phyloP scores from a whole-genome alignment of 495 filamentous ascomycete species.

The Beverwykella pulmonaria region DNA sequence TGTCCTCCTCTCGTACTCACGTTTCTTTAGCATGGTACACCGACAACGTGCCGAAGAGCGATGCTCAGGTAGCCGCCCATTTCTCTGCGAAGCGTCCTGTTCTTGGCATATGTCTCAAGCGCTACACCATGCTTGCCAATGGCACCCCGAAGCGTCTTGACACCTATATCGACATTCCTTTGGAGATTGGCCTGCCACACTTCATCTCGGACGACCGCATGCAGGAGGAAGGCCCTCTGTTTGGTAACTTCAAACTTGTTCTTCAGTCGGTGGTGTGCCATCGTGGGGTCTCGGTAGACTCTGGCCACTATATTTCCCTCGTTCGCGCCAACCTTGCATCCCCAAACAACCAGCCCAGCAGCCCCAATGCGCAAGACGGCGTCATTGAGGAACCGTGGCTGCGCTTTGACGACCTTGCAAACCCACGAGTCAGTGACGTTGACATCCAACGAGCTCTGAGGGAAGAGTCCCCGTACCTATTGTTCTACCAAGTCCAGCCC shows the following conservation, averaged over 20 bases:
- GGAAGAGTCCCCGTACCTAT: slow-evolving; percentile 87
- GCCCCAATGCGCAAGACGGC: slow-evolving; percentile 45
- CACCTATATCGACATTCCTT: slow-evolving; percentile 87
- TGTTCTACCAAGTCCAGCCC: slow-evolving; percentile 93
- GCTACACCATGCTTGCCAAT: slow-evolving; percentile 74
- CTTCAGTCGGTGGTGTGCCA: slow-evolving; percentile 92
- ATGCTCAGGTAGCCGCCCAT: slow-evolving; percentile 71
- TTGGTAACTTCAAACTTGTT: slow-evolving; percentile 83
- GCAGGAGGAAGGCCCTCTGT: slow-evolving; percentile 64
- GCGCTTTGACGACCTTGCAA: slow-evolving; percentile 82
- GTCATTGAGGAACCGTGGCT: slow-evolving; percentile 69
- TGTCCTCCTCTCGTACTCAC: slow-evolving; percentile 46
- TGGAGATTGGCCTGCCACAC: slow-evolving; percentile 83
- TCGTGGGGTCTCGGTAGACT: slow-evolving; percentile 82
- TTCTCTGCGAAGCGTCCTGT: slow-evolving; percentile 77
- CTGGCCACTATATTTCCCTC: slow-evolving; percentile 87
- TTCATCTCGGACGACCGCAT: slow-evolving; percentile 82
- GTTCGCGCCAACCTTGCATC: slow-evolving; percentile 61
- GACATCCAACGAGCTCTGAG: slow-evolving; percentile 76
- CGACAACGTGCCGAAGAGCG: slow-evolving; percentile 69
- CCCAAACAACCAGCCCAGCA: slow-evolving; percentile 4
- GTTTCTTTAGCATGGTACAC: slow-evolving; percentile 59
- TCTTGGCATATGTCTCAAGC: slow-evolving; percentile 87
- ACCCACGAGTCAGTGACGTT: slow-evolving; percentile 69
- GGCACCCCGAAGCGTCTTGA: slow-evolving; percentile 69